Base-by-base conservation (phyloP, 108 stramenopile species). In the Chaetoceros muelleri region DNA sequence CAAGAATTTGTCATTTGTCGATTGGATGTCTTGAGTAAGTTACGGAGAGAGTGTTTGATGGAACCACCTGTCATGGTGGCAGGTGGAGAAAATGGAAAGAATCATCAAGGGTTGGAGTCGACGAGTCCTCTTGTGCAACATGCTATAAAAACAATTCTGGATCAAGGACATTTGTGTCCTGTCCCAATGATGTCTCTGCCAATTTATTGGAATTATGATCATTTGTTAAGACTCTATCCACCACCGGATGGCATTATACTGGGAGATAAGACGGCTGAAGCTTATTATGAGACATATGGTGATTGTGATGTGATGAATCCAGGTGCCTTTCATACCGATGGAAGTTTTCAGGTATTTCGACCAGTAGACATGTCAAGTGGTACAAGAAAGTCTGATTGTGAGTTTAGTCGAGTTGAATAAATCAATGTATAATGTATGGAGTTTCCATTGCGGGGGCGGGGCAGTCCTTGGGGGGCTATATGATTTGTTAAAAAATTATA, bases 181-280 rank as follows among this genome's bases (percentile, higher is more conserved):
- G 69, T 88, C 24, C 90, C 85, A 24, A 46, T 82, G 2, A 51
- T 72, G 34, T 68, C 74, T 21, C 57, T 69, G 52, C 95, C 95
- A 19, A 81, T 95, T 48, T 91, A 82, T 66, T 96, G 95, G 92
- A 81, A 93, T 53, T 81, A 74, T 30, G 97, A 96, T 69, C 87
- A 93, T 64, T 78, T 90, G 13, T 57, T 98, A 31, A 70, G 83
- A 2, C 70, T 98, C 40, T 95, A 93, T 66, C 97, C 97, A 1
- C 72, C 87, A 27, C 97, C 97, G 1, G 84, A 95, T 60, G 75
- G 82, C n/a, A 50, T 94, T 3, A 50, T 94, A 27, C 22, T 88
- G 7, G 93, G 79, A 7, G 78, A 40, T 40, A 5, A 40, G 13
- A 40, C 8, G 5, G 34, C 34, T 10, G 8, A 40, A 13, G 8